Evolutionary conservation across 306 rosid genomes (phyloP).

Genomic region (Cucurbita argyrosperma): DNA sequence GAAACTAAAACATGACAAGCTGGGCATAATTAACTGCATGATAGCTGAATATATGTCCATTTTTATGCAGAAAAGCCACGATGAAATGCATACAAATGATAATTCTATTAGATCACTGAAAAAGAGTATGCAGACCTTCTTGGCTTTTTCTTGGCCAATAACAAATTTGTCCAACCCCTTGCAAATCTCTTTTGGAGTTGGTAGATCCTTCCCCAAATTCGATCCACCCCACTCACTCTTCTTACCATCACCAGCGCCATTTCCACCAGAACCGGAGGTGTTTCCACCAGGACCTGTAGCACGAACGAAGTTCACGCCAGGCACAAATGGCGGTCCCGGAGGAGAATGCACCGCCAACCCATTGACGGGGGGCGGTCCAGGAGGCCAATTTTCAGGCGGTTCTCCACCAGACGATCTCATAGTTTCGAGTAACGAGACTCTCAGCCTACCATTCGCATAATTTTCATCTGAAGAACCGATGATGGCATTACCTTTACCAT

Average conservation of each 20-base stretch:
- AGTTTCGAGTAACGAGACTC: slow-evolving; percentile 46
- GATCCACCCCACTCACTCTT: slow-evolving; percentile 81
- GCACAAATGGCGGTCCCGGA: slow-evolving; percentile 83
- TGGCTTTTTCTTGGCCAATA: slow-evolving; percentile 82
- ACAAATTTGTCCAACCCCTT: slow-evolving; percentile 89
- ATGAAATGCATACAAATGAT: background rate
- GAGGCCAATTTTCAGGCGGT: slow-evolving; percentile 68
- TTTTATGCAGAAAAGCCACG: background rate
- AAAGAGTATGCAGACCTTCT: slow-evolving; percentile 35
- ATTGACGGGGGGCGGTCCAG: slow-evolving; percentile 31
- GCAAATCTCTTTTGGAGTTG: slow-evolving; percentile 88
- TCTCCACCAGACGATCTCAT: slow-evolving; percentile 42
- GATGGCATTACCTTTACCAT: slow-evolving; percentile 12
- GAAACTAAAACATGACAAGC: background rate
- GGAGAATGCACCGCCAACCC: slow-evolving; percentile 83
- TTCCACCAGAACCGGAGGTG: slow-evolving; percentile 18
- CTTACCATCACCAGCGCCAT: slow-evolving; percentile 30
- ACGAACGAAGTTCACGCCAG: slow-evolving; percentile 57
- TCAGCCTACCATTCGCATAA: slow-evolving; percentile 22
- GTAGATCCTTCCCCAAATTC: slow-evolving; percentile 75
- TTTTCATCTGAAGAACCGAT: slow-evolving; percentile 15
- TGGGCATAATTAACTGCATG: background rate
- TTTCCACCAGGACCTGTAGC: slow-evolving; percentile 32
- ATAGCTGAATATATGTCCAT: background rate
- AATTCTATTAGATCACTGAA: background rate